Evolutionary conservation across 176 grass and related monocot genomes (phyloP).

Genomic region (Avena insularis): DNA sequence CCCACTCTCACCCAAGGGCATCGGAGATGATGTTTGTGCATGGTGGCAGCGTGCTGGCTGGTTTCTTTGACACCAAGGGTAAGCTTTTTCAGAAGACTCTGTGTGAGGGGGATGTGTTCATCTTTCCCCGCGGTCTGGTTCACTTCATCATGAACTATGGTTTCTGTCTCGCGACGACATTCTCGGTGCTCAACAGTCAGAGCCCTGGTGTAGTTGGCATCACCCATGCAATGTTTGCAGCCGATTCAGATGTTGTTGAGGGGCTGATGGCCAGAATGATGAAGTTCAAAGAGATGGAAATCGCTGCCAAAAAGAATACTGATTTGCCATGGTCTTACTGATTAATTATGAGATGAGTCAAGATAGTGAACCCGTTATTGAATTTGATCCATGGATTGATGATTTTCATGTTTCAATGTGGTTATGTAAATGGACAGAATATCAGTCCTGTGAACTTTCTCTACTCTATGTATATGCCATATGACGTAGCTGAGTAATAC

Average conservation of each 20-base stretch:
- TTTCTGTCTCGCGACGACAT: slow-evolving; percentile 22
- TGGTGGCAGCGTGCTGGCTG: slow-evolving; percentile 38
- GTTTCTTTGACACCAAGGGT: slow-evolving; percentile 59
- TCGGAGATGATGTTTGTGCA: slow-evolving; percentile 65
- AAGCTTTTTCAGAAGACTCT: slow-evolving; percentile 57
- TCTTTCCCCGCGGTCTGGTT: slow-evolving; percentile 55
- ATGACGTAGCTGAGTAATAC: not conserved
- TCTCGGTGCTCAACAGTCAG: slow-evolving; percentile 59
- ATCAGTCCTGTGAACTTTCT: not conserved
- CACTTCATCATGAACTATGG: slow-evolving; percentile 57
- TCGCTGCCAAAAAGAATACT: slow-evolving; percentile 5
- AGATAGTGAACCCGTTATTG: not conserved
- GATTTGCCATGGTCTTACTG: slow-evolving; percentile 35
- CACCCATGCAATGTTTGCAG: slow-evolving; percentile 46
- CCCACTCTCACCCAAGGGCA: slow-evolving; percentile 56
- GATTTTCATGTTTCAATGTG: not conserved
- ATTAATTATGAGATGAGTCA: slow-evolving; percentile 11
- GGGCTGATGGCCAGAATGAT: slow-evolving; percentile 53
- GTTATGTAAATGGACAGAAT: not conserved
- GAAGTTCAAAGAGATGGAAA: slow-evolving; percentile 31
- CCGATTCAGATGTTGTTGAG: slow-evolving; percentile 47
- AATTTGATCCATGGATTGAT: not conserved
- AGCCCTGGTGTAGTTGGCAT: slow-evolving; percentile 56
- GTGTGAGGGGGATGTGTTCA: slow-evolving; percentile 52
- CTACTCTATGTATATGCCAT: not conserved